Conservation (phyloP, 208 protist species). For the Trypanosoma theileri region DNA sequence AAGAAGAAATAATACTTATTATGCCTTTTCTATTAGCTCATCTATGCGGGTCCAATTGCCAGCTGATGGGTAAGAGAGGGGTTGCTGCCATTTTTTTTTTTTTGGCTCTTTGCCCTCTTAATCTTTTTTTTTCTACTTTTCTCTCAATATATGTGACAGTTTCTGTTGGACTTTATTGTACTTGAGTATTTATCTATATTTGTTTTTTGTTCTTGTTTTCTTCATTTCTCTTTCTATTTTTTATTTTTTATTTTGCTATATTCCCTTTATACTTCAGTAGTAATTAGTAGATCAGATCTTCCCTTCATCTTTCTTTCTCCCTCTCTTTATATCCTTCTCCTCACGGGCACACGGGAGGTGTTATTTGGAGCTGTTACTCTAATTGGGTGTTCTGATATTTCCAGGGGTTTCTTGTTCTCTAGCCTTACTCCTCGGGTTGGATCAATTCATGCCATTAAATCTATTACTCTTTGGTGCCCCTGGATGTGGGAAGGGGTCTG, state of each 20-base stretch:
- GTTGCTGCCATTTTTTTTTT: conserved; percentile 16
- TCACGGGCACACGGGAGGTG: too few species aligned
- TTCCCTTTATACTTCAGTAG: conserved; percentile 5
- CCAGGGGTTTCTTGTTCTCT: background rate
- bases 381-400: conserved; percentile 3
- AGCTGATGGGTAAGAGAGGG: background rate
- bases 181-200: conserved; percentile 17
- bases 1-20: background rate
- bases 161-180: too few species aligned
- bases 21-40: background rate
- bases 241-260: conserved; percentile 16
- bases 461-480: conserved; percentile 80
- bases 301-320: conserved; percentile 3
- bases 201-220: conserved; percentile 14
- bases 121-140: background rate
- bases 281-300: conserved; percentile 2
- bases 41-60: background rate
- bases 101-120: conserved; percentile 14
- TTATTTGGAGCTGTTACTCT: conserved; percentile 9
- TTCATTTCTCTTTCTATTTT: conserved; percentile 5
- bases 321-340: background rate
- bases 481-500: conserved; percentile 76
- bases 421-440: too few species aligned
- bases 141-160: background rate
- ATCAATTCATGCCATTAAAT: conserved; percentile 45